These are phyloP conservation scores for Hyphochytrium catenoides DNA, from an alignment of 352 stramenopile genomes.

Conservation along the genomic window DNA sequence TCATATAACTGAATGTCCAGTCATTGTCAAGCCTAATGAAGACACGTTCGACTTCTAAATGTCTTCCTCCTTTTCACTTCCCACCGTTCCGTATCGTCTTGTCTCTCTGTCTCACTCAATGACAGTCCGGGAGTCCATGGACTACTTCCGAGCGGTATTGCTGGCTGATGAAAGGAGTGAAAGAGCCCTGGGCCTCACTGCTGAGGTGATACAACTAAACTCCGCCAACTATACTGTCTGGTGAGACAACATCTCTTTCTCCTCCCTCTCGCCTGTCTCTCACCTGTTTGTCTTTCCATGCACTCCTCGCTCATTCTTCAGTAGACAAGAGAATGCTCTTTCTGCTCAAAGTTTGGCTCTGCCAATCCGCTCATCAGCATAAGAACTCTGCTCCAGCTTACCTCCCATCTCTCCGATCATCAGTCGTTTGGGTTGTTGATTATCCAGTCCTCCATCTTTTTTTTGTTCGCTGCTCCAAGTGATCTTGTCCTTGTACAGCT, in stretches of 20 bases:
- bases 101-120: neutral
- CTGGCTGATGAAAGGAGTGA: constrained; percentile 64
- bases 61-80: neutral
- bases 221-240: constrained; percentile 97
- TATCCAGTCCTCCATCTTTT: constrained; percentile 10
- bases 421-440: constrained; percentile 2
- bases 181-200: constrained; percentile 70
- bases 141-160: constrained; percentile 83
- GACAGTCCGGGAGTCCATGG: constrained; percentile 61
- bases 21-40: neutral
- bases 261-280: no score
- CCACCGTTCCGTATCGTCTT: neutral
- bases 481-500: constrained; percentile 1
- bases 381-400: constrained; percentile 1
- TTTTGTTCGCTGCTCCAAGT: constrained; percentile 10
- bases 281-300: neutral
- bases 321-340: constrained; percentile 1
- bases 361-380: constrained; percentile 1
- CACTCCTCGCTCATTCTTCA: neutral
- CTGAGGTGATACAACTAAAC: constrained; percentile 79
- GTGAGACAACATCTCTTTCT: constrained; percentile 15
- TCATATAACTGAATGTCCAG: no score
- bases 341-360: constrained; percentile 3
- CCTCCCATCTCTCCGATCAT: neutral
- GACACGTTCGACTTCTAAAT: neutral